Evolutionary conservation across 352 stramenopile genomes (phyloP).

Genomic region (Globisporangium rhizosaccharum): DNA sequence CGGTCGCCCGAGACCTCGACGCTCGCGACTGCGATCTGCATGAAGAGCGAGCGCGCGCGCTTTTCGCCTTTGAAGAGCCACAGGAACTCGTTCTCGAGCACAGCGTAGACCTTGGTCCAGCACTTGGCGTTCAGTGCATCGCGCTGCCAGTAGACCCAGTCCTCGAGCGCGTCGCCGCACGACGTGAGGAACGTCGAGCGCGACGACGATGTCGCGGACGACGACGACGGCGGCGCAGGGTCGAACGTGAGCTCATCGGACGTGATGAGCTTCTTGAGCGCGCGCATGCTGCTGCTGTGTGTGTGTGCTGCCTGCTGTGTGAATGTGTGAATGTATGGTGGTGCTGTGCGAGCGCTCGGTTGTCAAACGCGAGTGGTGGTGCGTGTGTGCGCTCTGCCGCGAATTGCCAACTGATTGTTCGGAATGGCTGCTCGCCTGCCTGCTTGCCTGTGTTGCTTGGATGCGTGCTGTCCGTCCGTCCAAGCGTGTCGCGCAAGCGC

Average conservation of each 20-base stretch:
- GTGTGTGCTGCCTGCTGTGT: background rate
- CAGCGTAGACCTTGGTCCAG: slow-evolving; percentile 80
- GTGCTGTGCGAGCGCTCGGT: background rate
- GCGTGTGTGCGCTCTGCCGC: too few relatives aligned
- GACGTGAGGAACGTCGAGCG: slow-evolving; percentile 46
- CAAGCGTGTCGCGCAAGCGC: too few relatives aligned
- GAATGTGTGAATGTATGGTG: background rate
- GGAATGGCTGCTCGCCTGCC: too few relatives aligned
- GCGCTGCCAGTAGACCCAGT: slow-evolving; percentile 85
- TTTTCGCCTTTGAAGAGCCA: slow-evolving; percentile 75
- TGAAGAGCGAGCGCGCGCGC: slow-evolving; percentile 43
- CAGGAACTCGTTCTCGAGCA: slow-evolving; percentile 77
- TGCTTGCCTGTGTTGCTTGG: too few relatives aligned
- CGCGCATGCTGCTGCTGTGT: background rate
- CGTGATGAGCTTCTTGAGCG: slow-evolving; percentile 20
- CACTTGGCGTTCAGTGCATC: slow-evolving; percentile 56
- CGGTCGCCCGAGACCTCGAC: slow-evolving; percentile 61
- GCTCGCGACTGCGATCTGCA: slow-evolving; percentile 72
- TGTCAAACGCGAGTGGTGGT: too few relatives aligned
- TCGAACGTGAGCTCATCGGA: slow-evolving; percentile 27
- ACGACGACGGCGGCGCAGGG: slow-evolving; percentile 8
- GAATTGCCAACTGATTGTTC: too few relatives aligned
- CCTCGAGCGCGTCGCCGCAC: slow-evolving; percentile 40
- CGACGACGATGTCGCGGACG: slow-evolving; percentile 23
- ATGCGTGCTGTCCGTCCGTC: too few relatives aligned